Percentiles rank a stretch among this genome's conserved stretches.
Evolutionary conservation across 441 rosid species (phyloP).

Genomic region (Arabidopsis hybrid): DNA sequence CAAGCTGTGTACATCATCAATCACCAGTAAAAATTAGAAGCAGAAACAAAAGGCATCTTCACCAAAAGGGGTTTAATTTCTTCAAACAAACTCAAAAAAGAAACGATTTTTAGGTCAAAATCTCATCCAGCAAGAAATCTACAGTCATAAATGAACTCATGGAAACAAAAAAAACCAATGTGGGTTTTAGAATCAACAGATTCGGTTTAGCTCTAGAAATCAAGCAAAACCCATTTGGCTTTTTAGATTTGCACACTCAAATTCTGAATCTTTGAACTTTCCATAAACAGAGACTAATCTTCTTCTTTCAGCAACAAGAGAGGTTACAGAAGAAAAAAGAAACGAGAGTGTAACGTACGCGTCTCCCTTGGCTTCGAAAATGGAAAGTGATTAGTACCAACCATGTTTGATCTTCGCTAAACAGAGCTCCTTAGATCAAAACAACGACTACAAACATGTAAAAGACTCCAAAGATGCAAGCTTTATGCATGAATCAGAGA

Average conservation of each 20-base stretch:
- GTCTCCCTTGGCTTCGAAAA: background rate
- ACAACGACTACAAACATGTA: background rate
- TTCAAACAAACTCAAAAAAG: background rate
- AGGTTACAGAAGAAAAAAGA: conserved; percentile 1
- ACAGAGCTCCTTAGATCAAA: conserved; percentile 24
- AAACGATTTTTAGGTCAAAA: conserved; percentile 4
- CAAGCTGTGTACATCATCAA: conserved; percentile 34
- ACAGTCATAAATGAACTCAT: conserved; percentile 3
- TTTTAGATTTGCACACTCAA: background rate
- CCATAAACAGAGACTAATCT: conserved; percentile 5
- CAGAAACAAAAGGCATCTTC: background rate
- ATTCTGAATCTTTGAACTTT: background rate
- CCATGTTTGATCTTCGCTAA: conserved; percentile 17
- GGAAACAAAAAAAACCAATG: background rate
- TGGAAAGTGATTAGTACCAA: conserved; percentile 11
- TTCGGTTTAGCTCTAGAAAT: conserved; percentile 12
- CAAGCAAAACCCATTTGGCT: background rate
- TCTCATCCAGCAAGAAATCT: background rate
- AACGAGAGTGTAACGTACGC: conserved; percentile 31
- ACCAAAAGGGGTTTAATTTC: background rate
- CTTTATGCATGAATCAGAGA: conserved; percentile 14
- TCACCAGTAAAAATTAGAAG: background rate
- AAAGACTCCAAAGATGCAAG: conserved; percentile 22
- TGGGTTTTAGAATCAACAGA: background rate
- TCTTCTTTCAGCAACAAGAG: background rate